Evolutionary conservation across 2,329 filamentous ascomycete species (phyloP).

Genomic region (Diaporthe sp.): DNA sequence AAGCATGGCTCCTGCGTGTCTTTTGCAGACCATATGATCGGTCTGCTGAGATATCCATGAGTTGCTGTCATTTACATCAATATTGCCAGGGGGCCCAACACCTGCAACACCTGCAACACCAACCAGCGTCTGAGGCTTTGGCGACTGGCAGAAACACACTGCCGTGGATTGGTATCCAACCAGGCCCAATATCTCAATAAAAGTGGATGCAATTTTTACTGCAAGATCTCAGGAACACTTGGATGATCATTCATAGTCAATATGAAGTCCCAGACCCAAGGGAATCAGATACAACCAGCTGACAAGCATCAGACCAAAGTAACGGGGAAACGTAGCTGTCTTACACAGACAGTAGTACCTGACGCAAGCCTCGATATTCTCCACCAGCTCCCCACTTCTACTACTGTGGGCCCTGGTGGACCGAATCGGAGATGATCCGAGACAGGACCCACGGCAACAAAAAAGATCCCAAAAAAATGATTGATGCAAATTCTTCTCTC

Average conservation of each 20-base stretch:
- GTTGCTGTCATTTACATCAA: neutral
- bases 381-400: neutral
- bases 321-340: too few species aligned
- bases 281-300: neutral
- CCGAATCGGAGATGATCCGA: neutral
- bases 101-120: neutral
- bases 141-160: neutral
- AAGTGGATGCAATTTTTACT: neutral
- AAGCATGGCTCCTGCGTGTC: too few species aligned
- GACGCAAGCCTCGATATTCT: neutral
- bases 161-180: neutral
- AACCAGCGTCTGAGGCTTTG: neutral
- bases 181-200: neutral
- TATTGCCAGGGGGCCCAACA: neutral
- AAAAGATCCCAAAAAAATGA: neutral
- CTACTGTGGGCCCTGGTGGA: neutral
- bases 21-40: neutral
- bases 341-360: neutral
- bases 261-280: neutral
- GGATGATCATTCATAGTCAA: neutral
- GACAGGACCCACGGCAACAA: neutral
- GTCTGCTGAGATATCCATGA: neutral
- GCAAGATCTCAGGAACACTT: neutral
- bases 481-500: constrained; percentile 28
- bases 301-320: neutral